phyloP scores from a whole-genome alignment of 257 asterid genomes.

The Anisodus tanguticus region DNA sequence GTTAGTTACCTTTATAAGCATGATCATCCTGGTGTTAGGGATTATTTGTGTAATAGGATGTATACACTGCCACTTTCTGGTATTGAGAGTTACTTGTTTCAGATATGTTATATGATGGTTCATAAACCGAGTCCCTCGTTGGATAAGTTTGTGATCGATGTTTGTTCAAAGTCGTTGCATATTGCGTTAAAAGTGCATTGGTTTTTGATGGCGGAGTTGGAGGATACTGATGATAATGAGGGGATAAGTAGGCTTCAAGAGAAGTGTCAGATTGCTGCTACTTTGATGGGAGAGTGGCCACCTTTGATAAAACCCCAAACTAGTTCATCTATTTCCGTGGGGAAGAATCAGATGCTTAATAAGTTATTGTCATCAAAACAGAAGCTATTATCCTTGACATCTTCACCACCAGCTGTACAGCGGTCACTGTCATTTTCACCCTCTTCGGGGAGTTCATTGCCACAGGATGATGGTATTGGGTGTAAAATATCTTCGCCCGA shows the following conservation, averaged over 20 bases:
- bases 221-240: constrained; percentile 87
- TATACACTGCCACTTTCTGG: constrained; percentile 88
- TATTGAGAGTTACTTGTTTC: constrained; percentile 86
- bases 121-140: constrained; percentile 96
- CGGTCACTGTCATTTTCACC: constrained; percentile 60
- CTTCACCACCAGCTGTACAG: constrained; percentile 64
- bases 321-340: constrained; percentile 51
- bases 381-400: constrained; percentile 71
- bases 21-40: constrained; percentile 89
- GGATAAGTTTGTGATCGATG: constrained; percentile 86
- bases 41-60: constrained; percentile 92
- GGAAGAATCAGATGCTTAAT: constrained; percentile 79
- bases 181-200: constrained; percentile 89
- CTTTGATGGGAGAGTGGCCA: constrained; percentile 94
- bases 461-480: constrained; percentile 54
- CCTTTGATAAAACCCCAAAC: constrained; percentile 70
- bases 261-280: constrained; percentile 93
- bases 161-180: constrained; percentile 74
- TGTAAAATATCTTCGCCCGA: constrained; percentile 53
- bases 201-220: constrained; percentile 95
- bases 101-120: constrained; percentile 85
- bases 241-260: constrained; percentile 94
- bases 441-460: constrained; percentile 52
- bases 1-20: constrained; percentile 95
- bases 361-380: constrained; percentile 81